Evolutionary conservation across 1,139 yeast species (phyloP), one percentile per base, ranked within the genome.

Genomic region (Torulaspora globosa): DNA sequence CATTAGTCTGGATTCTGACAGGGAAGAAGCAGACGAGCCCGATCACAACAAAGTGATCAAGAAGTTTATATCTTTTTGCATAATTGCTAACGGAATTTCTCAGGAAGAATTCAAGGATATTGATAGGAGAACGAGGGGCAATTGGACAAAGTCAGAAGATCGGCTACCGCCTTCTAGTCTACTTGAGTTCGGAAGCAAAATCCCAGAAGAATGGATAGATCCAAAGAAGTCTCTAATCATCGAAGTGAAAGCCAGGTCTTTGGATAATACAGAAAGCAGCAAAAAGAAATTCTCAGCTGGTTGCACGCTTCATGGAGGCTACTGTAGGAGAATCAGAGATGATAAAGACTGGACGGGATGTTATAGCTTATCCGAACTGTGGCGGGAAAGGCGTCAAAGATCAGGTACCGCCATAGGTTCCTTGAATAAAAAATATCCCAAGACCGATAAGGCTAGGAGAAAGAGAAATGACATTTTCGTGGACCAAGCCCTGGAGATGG

Each of bases 21-120:
- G 18, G 4, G 46, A 35, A 14, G 44, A 32, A n/a, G 23, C 33
- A 4, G 39, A 31, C 8, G 44, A 31, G 15, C 33, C 21, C 18
- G 41, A 44, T 5, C 33, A 36, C n/a, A 39, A 16, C 1, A 40
- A 31, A 18, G 36, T 28, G 15, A 48, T 54, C 7, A 69, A 67
- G 6, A 58, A 61, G 37, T 78, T 76, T 50, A 61, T 77, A 53
- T 78, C 94, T 15, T 83, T 92, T 51, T 84, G 95, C 56, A 75
- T 78, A 32, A 87, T 89, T 32, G 94, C 95, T 0, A 89, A 90
- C 59, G 97, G 97, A 0, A 79, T 92, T 53, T 78, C 86, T 8
- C 66, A 70, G 3, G 76, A 73, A 1, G 92, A 84, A 47, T 82
- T 74, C 52, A 75, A 75, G 32, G 72, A 71, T 43, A 82, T 92